Conservation (phyloP, 202 grass and related monocot species). For the Saccharum hybrid region DNA sequence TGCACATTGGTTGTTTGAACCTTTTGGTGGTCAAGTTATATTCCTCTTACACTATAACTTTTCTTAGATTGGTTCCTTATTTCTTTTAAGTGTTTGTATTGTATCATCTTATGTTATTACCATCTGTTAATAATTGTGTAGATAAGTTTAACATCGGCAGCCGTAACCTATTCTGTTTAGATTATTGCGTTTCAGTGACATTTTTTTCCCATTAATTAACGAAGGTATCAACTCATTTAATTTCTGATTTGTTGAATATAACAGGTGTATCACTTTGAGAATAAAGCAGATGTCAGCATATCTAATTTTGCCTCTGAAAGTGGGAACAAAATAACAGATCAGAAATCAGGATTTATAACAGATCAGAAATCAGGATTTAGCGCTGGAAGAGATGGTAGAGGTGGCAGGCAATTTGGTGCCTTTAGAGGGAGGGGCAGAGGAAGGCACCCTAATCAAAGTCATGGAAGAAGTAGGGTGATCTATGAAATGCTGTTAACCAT, state of each 20-base stretch:
- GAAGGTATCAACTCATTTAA: background rate
- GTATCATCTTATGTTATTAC: background rate
- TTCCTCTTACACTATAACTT: background rate
- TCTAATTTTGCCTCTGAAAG: conserved; percentile 47
- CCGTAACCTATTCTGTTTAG: background rate
- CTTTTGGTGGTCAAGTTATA: background rate
- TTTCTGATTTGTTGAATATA: conserved; percentile 27
- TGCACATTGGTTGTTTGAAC: background rate
- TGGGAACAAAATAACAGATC: conserved; percentile 47
- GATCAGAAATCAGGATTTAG: conserved; percentile 61
- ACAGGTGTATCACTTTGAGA: conserved; percentile 41
- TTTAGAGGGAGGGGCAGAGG: conserved; percentile 54
- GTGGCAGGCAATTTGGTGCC: conserved; percentile 49
- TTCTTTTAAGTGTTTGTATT: background rate
- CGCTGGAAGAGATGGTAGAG: conserved; percentile 55
- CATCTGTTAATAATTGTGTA: background rate
- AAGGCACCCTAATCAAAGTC: conserved; percentile 48
- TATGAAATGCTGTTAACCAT: conserved; percentile 19
- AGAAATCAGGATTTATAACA: no score
- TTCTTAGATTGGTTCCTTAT: background rate
- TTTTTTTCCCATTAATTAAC: background rate
- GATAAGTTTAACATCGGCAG: conserved; percentile 9
- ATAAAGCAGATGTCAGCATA: conserved; percentile 34
- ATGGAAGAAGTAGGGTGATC: conserved; percentile 52
- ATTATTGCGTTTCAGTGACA: background rate